Percentiles rank a stretch among this genome's conserved stretches.
Evolutionary conservation across 2,329 filamentous ascomycete genomes (phyloP).

Genomic region (Claviceps paspali): DNA sequence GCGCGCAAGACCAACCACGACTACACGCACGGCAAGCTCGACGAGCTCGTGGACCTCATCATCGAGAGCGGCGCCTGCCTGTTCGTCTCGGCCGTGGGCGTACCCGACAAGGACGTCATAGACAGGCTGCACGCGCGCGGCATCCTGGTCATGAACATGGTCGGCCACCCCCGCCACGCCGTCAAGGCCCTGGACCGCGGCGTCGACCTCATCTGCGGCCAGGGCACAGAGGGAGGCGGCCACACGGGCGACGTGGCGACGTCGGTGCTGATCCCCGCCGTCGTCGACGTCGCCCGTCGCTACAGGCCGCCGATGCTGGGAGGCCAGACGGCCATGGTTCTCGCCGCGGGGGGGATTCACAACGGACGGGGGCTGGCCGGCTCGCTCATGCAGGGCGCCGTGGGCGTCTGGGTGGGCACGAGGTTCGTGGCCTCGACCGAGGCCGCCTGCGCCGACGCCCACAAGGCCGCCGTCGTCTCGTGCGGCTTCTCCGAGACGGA

Average conservation of each 20-base stretch:
- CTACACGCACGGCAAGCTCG: constrained; percentile 79
- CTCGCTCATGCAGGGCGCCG: constrained; percentile 74
- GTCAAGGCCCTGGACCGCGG: constrained; percentile 75
- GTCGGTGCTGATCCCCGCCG: constrained; percentile 72
- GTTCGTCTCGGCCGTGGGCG: constrained; percentile 79
- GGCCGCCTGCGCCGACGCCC: constrained; percentile 63
- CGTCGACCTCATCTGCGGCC: constrained; percentile 81
- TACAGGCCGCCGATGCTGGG: constrained; percentile 57
- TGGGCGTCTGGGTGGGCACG: constrained; percentile 88
- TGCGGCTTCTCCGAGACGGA: constrained; percentile 68
- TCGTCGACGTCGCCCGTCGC: constrained; percentile 64
- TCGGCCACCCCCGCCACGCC: constrained; percentile 82
- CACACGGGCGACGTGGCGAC: constrained; percentile 82
- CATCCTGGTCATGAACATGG: constrained; percentile 93
- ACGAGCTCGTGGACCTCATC: constrained; percentile 75
- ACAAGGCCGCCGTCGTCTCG: constrained; percentile 72
- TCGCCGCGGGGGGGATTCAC: constrained; percentile 78
- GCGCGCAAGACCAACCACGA: constrained; percentile 91
- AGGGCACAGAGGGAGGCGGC: constrained; percentile 85
- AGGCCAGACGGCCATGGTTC: constrained; percentile 58
- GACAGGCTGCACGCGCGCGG: constrained; percentile 63
- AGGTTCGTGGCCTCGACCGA: constrained; percentile 75
- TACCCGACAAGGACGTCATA: constrained; percentile 61
- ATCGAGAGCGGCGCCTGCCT: constrained; percentile 71
- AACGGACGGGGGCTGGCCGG: constrained; percentile 70